Conservation (phyloP, 1,139 yeast species). For the Magnusiomyces ingens region DNA sequence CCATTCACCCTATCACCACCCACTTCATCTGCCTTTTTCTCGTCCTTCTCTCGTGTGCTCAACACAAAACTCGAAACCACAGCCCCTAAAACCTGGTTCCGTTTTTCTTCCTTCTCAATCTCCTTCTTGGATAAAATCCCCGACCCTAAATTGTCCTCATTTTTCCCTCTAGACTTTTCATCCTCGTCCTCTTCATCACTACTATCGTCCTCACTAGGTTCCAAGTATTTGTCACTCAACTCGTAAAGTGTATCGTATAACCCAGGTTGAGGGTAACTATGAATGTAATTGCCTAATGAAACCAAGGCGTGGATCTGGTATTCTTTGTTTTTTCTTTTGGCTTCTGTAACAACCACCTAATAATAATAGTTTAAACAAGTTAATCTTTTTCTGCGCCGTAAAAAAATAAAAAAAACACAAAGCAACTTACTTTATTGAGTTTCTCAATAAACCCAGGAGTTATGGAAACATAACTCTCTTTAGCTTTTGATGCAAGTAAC, state of each 20-base stretch:
- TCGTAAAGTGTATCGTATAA: slow-evolving; percentile 31
- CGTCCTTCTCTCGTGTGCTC: not conserved
- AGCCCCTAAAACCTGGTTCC: slow-evolving; percentile 31
- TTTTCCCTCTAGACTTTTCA: slow-evolving; percentile 16
- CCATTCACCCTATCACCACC: not conserved
- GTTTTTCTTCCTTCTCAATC: slow-evolving; percentile 36
- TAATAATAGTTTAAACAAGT: slow-evolving; percentile 35
- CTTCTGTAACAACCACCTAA: slow-evolving; percentile 50
- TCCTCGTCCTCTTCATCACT: slow-evolving; percentile 28
- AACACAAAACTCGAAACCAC: slow-evolving; percentile 23
- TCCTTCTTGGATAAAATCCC: slow-evolving; percentile 3
- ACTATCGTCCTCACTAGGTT: slow-evolving; percentile 19
- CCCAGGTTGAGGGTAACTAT: slow-evolving; percentile 29
- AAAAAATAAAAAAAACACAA: not conserved
- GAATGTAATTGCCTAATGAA: slow-evolving; percentile 24
- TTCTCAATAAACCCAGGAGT: slow-evolving; percentile 3
- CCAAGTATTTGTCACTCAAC: slow-evolving; percentile 28
- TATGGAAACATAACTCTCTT: slow-evolving; percentile 16
- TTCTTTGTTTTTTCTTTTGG: slow-evolving; percentile 56
- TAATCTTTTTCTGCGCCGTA: slow-evolving; percentile 21
- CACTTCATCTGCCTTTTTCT: not conserved
- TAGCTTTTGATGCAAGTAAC: slow-evolving; percentile 42
- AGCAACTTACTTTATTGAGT: slow-evolving; percentile 3
- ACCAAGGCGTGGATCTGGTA: slow-evolving; percentile 45
- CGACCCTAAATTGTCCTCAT: slow-evolving; percentile 1